Evolutionary conservation across 2,329 filamentous ascomycete species (phyloP), one percentile per base, ranked within the genome.

Genomic region (Colletotrichum liriopes): DNA sequence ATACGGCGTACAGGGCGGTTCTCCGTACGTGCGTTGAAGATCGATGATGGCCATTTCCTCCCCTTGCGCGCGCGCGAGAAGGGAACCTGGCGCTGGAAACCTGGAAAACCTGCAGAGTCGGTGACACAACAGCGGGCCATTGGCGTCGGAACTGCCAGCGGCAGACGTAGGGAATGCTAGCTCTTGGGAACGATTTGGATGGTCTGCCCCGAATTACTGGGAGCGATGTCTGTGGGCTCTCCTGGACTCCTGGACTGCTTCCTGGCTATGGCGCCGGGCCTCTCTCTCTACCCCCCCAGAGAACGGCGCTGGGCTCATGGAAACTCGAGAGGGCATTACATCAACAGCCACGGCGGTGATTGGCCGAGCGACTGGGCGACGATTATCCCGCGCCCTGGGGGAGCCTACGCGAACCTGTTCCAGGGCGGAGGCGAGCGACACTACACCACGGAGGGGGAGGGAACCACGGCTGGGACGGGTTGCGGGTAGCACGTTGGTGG

Each of bases 11-110:
- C 29, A 61, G 32, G 41, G 32, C 58, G 29, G 18, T 32, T n/a
- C 54, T 37, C 29, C 58, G 58, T 47, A 55, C 32, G 35, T 26
- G 63, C 37, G 67, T 62, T 37, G 63, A 56, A 60, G 68, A 67
- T 71, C 56, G 52, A 26, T 58, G 35, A 39, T 67, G 47, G 52
- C n/a, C 51, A 32, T 32, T 32, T 6, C 32, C 18, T 20, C 16
- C 18, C 60, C 45, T 52, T 16, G 16, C 32, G 14, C 18, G 16
- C 32, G 14, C 18, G 26, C 2, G 35, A 6, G 23, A n/a, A 20
- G 35, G 8, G 35, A 45, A 45, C 43, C 1, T 45, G 43, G 43
- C 18, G n/a, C 43, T 20, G 58, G 29, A 61, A 61, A 49, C 43
- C 43, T 35, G 58, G 29, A 49, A 61, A 60, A 49, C 8, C 43